A percentile compares a stretch with the other conserved stretches of the same genome.
phyloP scores from a whole-genome alignment of 768 basidiomycete species.

The Mycena kentingensis region DNA sequence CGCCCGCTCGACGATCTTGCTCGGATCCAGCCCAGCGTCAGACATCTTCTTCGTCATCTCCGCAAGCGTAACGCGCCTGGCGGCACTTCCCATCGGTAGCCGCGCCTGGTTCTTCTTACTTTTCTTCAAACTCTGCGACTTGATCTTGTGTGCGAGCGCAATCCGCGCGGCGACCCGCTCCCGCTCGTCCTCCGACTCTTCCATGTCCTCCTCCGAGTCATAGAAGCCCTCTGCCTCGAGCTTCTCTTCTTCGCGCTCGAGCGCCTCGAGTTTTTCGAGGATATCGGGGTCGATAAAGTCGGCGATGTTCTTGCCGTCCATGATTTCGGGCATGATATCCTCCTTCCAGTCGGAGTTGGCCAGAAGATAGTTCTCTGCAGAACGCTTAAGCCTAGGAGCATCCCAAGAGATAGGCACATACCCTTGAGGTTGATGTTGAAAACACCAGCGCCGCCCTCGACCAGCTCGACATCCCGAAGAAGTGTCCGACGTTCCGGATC shows the following conservation, averaged over 20 bases:
- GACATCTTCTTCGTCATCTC: conserved; percentile 83
- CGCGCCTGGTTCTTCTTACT: conserved; percentile 82
- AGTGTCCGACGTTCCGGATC: conserved; percentile 78
- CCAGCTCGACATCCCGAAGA: conserved; percentile 80
- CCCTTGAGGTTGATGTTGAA: conserved; percentile 90
- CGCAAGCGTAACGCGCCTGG: conserved; percentile 64
- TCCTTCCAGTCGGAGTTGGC: conserved; percentile 92
- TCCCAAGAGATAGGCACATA: conserved; percentile 40
- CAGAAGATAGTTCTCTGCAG: conserved; percentile 85
- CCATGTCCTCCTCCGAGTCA: conserved; percentile 83
- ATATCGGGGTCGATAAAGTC: conserved; percentile 99
- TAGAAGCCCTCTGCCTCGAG: conserved; percentile 96
- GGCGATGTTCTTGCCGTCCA: conserved; percentile 98
- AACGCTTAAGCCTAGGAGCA: conserved; percentile 2
- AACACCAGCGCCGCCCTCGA: conserved; percentile 87
- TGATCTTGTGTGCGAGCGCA: conserved; percentile 66
- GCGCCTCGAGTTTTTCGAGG: conserved; percentile 91
- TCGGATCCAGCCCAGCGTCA: conserved; percentile 88
- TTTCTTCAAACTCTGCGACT: conserved; percentile 80
- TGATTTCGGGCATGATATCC: conserved; percentile 97
- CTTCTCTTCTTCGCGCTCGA: conserved; percentile 94
- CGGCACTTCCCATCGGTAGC: conserved; percentile 64
- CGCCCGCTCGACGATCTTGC: conserved; percentile 86
- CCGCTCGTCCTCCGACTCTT: conserved; percentile 75
- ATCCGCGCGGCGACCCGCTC: conserved; percentile 65